Conservation (phyloP, 345 rosid genomes). For the Euphorbia pulcherrima region DNA sequence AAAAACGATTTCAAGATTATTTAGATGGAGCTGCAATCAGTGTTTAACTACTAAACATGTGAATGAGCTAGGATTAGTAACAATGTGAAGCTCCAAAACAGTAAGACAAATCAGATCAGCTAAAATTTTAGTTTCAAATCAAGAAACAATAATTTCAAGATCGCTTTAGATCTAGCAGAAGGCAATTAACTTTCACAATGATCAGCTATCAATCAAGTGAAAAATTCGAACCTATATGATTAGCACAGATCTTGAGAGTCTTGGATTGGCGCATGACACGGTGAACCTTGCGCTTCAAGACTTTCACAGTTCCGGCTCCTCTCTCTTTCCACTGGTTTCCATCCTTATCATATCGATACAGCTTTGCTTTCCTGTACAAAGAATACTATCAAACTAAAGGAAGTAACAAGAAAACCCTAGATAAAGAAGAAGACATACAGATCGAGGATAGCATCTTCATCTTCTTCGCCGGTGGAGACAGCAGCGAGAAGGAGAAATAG, state of each 20-base stretch:
- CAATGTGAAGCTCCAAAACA: too few species aligned
- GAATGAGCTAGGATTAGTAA: too few species aligned
- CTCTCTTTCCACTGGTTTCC: slow-evolving; percentile 92
- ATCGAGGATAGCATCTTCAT: slow-evolving; percentile 76
- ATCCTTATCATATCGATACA: slow-evolving; percentile 80
- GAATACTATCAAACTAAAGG: not conserved
- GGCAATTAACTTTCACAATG: too few species aligned
- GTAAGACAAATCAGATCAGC: not conserved
- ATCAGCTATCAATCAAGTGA: not conserved
- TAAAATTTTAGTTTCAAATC: not conserved
- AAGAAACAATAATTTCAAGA: not conserved
- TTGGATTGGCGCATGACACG: slow-evolving; percentile 89
- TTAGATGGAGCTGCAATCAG: too few species aligned
- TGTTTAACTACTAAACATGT: too few species aligned
- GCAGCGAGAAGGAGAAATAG: too few species aligned
- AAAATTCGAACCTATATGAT: slow-evolving; percentile 60
- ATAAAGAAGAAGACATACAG: slow-evolving; percentile 36
- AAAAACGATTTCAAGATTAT: not conserved
- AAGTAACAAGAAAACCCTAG: not conserved
- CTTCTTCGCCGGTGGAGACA: slow-evolving; percentile 89
- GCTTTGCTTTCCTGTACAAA: slow-evolving; percentile 80
- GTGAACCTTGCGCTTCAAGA: slow-evolving; percentile 81
- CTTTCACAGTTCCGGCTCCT: slow-evolving; percentile 86
- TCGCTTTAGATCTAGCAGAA: not conserved
- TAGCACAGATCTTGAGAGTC: slow-evolving; percentile 98